phyloP scores from a whole-genome alignment of 2,329 filamentous ascomycete genomes.

The Epichloe hybrida region DNA sequence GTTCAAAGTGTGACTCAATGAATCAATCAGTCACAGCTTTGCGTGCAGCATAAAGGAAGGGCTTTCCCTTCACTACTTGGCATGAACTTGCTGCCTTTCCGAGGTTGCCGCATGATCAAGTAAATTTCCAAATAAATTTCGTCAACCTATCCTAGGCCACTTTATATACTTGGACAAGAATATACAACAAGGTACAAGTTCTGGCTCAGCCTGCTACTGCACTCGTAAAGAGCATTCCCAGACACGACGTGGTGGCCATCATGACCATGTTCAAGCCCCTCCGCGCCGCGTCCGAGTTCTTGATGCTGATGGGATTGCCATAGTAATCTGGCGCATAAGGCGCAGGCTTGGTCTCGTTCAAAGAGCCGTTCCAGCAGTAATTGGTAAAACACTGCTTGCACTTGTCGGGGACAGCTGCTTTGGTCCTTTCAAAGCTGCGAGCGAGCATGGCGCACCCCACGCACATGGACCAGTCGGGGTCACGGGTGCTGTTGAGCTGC shows the following conservation, averaged over 20 bases:
- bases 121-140: too few relatives aligned
- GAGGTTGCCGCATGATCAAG: too few relatives aligned
- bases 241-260: conserved; percentile 6
- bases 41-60: too few relatives aligned
- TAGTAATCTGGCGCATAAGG: conserved; percentile 17
- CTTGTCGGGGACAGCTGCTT: conserved; percentile 51
- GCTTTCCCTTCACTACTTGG: too few relatives aligned
- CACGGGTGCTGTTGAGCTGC: conserved; percentile 64
- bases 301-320: conserved; percentile 13
- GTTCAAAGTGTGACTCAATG: too few relatives aligned
- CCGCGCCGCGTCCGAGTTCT: conserved; percentile 10
- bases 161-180: too few relatives aligned
- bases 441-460: conserved; percentile 78
- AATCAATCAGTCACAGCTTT: too few relatives aligned
- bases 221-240: not conserved
- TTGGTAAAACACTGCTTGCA: conserved; percentile 64
- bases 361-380: conserved; percentile 92
- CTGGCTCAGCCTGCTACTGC: too few relatives aligned
- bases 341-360: conserved; percentile 21
- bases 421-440: conserved; percentile 60
- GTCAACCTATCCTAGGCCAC: too few relatives aligned
- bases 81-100: too few relatives aligned
- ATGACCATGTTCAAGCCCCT: not conserved
- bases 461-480: conserved; percentile 65
- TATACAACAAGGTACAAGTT: too few relatives aligned